Base-by-base conservation (phyloP, 1,284 basidiomycete genomes). In the Paramarasmius palmivorus region DNA sequence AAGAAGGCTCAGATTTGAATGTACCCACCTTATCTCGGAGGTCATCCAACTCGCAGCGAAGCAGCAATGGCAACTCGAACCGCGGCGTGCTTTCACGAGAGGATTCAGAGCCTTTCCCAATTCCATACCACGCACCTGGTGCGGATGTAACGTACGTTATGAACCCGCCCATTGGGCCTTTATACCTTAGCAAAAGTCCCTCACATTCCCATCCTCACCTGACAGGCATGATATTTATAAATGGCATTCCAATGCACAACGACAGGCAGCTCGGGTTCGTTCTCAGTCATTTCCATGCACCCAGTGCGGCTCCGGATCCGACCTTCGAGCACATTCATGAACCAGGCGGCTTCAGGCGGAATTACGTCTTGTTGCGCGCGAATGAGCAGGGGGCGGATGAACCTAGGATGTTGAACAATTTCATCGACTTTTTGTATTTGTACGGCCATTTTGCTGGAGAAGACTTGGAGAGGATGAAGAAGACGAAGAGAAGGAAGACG, bases 371-470 rank as follows among this genome's bases (percentile, higher is more conserved):
- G 39, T 70, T 89, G 51, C 84, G 82, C 34, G 86, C 90, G 1
- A 81, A 80, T 51, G 86, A 88, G 50, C 82, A 88, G 55, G 86
- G 85, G 5, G 67, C 71, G 20, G 82, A 84, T 44, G 81, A 85
- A 51, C 89, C 83, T 7, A 76, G 76, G 12, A 81, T 92, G 64
- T 73, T 90, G 12, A 84, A 88, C 63, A 94, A 91, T 65, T 95
- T 97, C 59, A 89, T 97, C 60, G 95, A 97, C 64, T 98, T 97
- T 66, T 73, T 98, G 49, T 91, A 90, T 63, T 78, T 97, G 26
- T 97, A 93, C 63, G 95, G 95, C 5, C 95, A 97, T 69, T 97
- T 96, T 66, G 94, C 93, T 35, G 94, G 94, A 65, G 95, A 97
- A 78, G 94, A 97, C 61, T 80, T 97, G 1, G 93, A 63, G 94